Evolutionary conservation across 441 rosid species (phyloP).

Genomic region (Populus hybrid): DNA sequence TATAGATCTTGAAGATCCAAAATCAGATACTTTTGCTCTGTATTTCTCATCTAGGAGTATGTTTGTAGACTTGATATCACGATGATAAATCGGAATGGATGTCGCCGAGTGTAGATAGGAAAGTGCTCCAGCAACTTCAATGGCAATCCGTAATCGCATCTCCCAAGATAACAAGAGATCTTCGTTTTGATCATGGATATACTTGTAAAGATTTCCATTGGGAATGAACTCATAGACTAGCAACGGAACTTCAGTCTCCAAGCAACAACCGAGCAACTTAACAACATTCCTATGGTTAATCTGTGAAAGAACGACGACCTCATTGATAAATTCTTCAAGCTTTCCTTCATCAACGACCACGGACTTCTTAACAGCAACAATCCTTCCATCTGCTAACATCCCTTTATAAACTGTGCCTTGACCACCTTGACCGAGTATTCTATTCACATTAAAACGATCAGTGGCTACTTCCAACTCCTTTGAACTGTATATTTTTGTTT

Average conservation of each 20-base stretch:
- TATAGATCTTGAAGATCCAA: slow-evolving; percentile 37
- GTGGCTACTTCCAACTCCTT: slow-evolving; percentile 28
- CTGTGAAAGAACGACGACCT: slow-evolving; percentile 35
- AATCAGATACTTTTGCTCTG: slow-evolving; percentile 39
- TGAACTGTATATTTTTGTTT: slow-evolving; percentile 20
- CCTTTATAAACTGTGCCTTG: slow-evolving; percentile 41
- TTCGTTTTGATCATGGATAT: slow-evolving; percentile 22
- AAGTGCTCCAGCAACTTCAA: slow-evolving; percentile 31
- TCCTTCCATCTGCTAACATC: slow-evolving; percentile 33
- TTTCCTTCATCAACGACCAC: slow-evolving; percentile 17
- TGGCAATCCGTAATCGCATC: slow-evolving; percentile 23
- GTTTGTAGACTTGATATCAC: slow-evolving; percentile 42
- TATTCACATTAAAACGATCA: slow-evolving; percentile 16
- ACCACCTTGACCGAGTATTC: slow-evolving; percentile 37
- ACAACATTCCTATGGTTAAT: slow-evolving; percentile 39
- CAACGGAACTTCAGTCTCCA: slow-evolving; percentile 35
- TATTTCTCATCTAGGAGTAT: slow-evolving; percentile 37
- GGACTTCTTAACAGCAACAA: slow-evolving; percentile 31
- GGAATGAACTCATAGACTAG: slow-evolving; percentile 34
- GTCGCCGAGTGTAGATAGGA: slow-evolving; percentile 32
- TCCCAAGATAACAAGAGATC: slow-evolving; percentile 30
- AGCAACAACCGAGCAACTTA: slow-evolving; percentile 33
- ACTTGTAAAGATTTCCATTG: slow-evolving; percentile 29
- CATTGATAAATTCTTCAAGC: slow-evolving; percentile 32
- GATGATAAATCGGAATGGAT: slow-evolving; percentile 30